These are phyloP conservation scores for Podaxis sp. DNA, from an alignment of 768 basidiomycete species.

Conservation along the genomic window DNA sequence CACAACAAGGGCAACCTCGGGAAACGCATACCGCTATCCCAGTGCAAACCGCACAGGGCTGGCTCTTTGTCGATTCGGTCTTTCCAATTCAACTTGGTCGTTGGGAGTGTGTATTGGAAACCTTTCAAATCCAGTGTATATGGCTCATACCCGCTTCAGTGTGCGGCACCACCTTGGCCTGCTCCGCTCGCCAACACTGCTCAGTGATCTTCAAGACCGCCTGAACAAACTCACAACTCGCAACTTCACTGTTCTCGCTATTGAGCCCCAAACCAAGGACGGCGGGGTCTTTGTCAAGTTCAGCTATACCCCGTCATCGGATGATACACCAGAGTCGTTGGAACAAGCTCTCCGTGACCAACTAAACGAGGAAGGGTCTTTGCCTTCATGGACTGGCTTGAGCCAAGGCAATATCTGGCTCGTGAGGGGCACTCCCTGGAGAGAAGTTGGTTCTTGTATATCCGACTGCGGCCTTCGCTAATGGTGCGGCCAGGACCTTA, in stretches of 20 bases:
- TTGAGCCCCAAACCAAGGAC: conserved; percentile 73
- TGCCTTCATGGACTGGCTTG: conserved; percentile 64
- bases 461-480: neutral
- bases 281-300: conserved; percentile 86
- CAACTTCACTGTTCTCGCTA: conserved; percentile 58
- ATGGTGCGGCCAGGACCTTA: conserved; percentile 65
- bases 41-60: conserved; percentile 34
- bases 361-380: conserved; percentile 47
- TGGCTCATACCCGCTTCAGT: conserved; percentile 34
- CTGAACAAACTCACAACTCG: conserved; percentile 54
- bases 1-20: neutral
- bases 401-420: conserved; percentile 59
- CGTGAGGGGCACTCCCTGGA: conserved; percentile 79
- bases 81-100: conserved; percentile 71
- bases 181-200: conserved; percentile 57
- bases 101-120: conserved; percentile 62
- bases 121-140: conserved; percentile 9
- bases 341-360: conserved; percentile 46
- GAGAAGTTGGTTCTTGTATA: conserved; percentile 52
- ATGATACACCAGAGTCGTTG: conserved; percentile 37
- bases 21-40: neutral
- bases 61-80: conserved; percentile 75
- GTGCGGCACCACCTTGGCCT: conserved; percentile 64
- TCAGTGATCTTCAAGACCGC: conserved; percentile 44
- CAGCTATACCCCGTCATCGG: conserved; percentile 39